Evolutionary conservation across 2,329 filamentous ascomycete species (phyloP).

Genomic region (Nemania sp.): DNA sequence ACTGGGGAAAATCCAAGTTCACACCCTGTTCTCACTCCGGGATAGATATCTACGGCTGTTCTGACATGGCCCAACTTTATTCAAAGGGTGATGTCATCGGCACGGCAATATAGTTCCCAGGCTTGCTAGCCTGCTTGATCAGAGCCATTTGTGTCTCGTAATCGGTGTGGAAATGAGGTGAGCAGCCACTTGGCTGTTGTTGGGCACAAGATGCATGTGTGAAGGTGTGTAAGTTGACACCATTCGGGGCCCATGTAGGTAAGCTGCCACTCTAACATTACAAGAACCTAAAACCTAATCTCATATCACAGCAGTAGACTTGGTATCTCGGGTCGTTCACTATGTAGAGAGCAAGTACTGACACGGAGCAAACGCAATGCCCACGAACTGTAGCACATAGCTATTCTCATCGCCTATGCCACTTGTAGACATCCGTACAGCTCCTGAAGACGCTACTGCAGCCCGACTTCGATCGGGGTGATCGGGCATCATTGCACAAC

Average conservation of each 20-base stretch:
- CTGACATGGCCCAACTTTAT: neutral
- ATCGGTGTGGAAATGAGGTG: neutral
- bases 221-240: slow-evolving; percentile 2
- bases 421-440: slow-evolving; percentile 1
- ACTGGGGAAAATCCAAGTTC: neutral
- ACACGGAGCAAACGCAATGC: neutral
- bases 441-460: neutral
- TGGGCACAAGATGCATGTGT: neutral
- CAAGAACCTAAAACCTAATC: neutral
- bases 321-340: neutral
- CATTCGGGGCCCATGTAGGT: slow-evolving; percentile 4
- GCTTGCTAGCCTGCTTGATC: neutral
- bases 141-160: neutral
- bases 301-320: neutral
- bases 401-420: slow-evolving; percentile 4
- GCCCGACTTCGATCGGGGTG: neutral
- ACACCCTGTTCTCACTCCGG: neutral
- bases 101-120: neutral
- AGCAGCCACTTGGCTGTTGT: neutral
- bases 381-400: neutral
- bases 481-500: neutral
- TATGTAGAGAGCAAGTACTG: neutral
- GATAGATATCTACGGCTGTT: neutral
- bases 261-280: slow-evolving; percentile 23
- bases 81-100: slow-evolving; percentile 1